A percentile compares a stretch with the other conserved stretches of the same genome.
Evolutionary conservation across 2,329 filamentous ascomycete species (phyloP).

Genomic region (Lachnellula hyalina): DNA sequence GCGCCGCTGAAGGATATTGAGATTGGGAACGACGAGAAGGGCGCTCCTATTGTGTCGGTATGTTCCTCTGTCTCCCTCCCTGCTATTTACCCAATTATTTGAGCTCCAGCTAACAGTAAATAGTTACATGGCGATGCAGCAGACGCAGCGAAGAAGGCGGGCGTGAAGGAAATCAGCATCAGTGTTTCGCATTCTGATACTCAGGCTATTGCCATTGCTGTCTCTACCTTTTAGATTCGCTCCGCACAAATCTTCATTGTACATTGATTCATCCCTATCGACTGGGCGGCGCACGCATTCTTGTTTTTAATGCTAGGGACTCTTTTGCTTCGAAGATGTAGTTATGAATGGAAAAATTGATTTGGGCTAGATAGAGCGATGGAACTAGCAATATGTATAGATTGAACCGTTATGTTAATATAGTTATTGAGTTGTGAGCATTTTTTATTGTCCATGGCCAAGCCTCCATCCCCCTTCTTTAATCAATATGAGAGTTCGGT

Average conservation of each 20-base stretch:
- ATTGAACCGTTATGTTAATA: no score
- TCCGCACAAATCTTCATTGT: background rate
- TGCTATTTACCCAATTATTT: slow-evolving; percentile 2
- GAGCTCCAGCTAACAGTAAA: slow-evolving; percentile 13
- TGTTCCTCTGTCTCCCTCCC: slow-evolving; percentile 34
- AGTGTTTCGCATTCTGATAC: slow-evolving; percentile 94
- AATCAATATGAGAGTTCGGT: no score
- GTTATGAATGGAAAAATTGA: no score
- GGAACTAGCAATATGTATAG: no score
- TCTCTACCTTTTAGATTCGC: slow-evolving; percentile 62
- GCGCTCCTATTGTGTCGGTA: slow-evolving; percentile 81
- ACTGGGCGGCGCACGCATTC: no score
- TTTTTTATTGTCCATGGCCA: no score
- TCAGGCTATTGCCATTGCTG: slow-evolving; percentile 91
- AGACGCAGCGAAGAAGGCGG: slow-evolving; percentile 74
- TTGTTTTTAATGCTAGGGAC: no score
- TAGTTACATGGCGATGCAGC: slow-evolving; percentile 85
- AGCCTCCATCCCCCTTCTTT: no score
- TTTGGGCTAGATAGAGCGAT: no score
- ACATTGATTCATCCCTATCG: slow-evolving; percentile 2
- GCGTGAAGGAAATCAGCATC: slow-evolving; percentile 82
- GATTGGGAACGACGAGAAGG: slow-evolving; percentile 73
- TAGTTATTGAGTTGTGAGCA: no score
- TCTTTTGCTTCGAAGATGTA: no score
- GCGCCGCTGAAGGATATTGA: slow-evolving; percentile 93